Evolutionary conservation across 2,329 filamentous ascomycete genomes (phyloP).

Genomic region (Sclerotinia spermophila): DNA sequence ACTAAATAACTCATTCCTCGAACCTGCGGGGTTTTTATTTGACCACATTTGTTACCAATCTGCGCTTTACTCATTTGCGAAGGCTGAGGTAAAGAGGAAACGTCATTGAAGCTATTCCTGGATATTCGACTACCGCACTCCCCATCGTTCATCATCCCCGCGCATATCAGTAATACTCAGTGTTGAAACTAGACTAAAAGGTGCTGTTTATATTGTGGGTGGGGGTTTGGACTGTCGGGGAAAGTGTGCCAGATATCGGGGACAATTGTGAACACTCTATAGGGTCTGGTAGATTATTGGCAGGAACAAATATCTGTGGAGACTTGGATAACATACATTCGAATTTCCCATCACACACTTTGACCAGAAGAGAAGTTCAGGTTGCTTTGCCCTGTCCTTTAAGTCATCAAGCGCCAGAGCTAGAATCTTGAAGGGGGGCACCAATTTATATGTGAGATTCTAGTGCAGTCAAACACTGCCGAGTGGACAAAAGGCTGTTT

Average conservation of each 20-base stretch:
- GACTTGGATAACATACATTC: neutral
- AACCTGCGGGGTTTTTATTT: neutral
- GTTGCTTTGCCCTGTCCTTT: slow-evolving; percentile 20
- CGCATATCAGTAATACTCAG: neutral
- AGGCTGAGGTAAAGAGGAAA: neutral
- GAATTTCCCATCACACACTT: neutral
- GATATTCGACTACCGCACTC: neutral
- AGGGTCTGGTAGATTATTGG: slow-evolving; percentile 3
- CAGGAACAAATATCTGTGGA: neutral
- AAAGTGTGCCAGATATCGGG: neutral
- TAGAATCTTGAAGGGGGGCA: slow-evolving; percentile 21
- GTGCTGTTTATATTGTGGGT: neutral
- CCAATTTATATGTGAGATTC: slow-evolving; percentile 28
- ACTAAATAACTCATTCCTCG: neutral
- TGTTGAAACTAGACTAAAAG: neutral
- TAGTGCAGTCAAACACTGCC: slow-evolving; percentile 24
- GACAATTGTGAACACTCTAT: neutral
- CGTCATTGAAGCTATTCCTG: neutral
- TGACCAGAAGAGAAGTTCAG: slow-evolving; percentile 1
- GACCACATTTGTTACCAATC: neutral
- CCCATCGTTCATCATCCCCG: neutral
- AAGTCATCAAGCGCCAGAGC: slow-evolving; percentile 23
- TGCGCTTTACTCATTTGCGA: neutral
- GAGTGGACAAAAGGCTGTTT: slow-evolving; percentile 30
- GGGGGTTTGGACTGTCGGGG: neutral